These are phyloP conservation scores for Bauhinia variegata DNA, from an alignment of 306 rosid genomes.

Conservation along the genomic window DNA sequence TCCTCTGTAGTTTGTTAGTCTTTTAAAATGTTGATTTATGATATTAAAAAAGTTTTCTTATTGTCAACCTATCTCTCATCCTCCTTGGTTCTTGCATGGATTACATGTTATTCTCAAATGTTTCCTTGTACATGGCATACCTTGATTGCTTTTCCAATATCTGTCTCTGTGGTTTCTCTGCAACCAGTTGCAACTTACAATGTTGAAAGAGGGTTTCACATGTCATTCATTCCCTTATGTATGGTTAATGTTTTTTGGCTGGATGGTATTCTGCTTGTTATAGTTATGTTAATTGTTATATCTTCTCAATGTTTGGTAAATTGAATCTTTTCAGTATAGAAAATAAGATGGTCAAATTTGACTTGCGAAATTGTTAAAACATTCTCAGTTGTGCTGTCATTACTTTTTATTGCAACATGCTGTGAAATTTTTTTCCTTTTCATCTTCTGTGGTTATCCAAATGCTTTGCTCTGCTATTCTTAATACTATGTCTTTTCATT, in stretches of 20 bases:
- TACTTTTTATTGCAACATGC: no score
- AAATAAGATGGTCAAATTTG: neutral
- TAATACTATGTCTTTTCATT: neutral
- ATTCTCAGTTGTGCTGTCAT: neutral
- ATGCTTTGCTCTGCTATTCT: neutral
- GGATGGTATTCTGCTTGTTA: neutral
- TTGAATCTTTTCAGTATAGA: neutral
- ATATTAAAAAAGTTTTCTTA: neutral
- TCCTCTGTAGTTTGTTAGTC: neutral
- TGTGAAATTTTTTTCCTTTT: neutral
- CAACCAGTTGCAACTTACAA: neutral
- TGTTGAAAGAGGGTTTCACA: conserved; percentile 10
- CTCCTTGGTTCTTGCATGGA: neutral
- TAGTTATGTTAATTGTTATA: conserved; percentile 9
- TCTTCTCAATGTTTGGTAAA: neutral
- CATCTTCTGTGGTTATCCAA: neutral
- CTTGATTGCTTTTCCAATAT: neutral
- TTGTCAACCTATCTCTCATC: conserved; percentile 1
- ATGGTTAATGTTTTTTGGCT: neutral
- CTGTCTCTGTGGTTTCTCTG: neutral
- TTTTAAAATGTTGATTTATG: neutral
- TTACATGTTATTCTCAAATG: neutral
- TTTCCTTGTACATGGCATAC: neutral
- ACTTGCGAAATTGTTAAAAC: conserved; percentile 2
- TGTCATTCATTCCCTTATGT: neutral